Evolutionary conservation across 2,329 filamentous ascomycete genomes (phyloP).

Genomic region (Pseudopithomyces chartarum): DNA sequence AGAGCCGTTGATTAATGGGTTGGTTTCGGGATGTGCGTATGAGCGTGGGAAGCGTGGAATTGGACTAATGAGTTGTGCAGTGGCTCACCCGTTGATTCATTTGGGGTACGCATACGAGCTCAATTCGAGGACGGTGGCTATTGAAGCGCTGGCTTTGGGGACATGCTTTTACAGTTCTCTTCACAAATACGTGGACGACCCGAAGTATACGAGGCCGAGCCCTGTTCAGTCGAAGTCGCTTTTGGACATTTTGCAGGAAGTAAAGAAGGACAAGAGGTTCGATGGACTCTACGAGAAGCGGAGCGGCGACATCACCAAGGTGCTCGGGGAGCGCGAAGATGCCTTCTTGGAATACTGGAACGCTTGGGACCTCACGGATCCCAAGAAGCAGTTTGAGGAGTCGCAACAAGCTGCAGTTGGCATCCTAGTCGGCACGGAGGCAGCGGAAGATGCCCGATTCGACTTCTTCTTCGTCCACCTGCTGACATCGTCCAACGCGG

Average conservation of each 20-base stretch:
- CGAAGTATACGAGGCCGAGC: slow-evolving; percentile 69
- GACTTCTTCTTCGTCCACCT: slow-evolving; percentile 85
- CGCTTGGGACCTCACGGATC: slow-evolving; percentile 72
- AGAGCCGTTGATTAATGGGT: slow-evolving; percentile 77
- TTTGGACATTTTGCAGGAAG: slow-evolving; percentile 71
- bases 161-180: slow-evolving; percentile 62
- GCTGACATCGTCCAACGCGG: slow-evolving; percentile 83
- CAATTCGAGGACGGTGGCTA: slow-evolving; percentile 80
- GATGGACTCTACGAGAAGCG: slow-evolving; percentile 66
- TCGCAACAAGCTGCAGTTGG: slow-evolving; percentile 65
- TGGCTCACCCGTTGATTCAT: slow-evolving; percentile 92
- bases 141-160: slow-evolving; percentile 80
- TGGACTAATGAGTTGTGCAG: slow-evolving; percentile 50
- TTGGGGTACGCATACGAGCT: slow-evolving; percentile 93
- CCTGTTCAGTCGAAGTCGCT: slow-evolving; percentile 65
- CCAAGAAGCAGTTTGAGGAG: slow-evolving; percentile 74
- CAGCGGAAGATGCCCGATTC: slow-evolving; percentile 58
- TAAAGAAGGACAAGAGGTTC: slow-evolving; percentile 72
- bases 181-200: slow-evolving; percentile 71
- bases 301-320: slow-evolving; percentile 66
- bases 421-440: slow-evolving; percentile 60
- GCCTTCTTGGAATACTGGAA: slow-evolving; percentile 89
- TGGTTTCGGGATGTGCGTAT: slow-evolving; percentile 76
- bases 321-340: slow-evolving; percentile 72
- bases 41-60: neutral